Percentiles rank a stretch among this genome's conserved stretches.
Conservation (phyloP, 2,329 filamentous ascomycete species). For the Acrocalymma vagum region DNA sequence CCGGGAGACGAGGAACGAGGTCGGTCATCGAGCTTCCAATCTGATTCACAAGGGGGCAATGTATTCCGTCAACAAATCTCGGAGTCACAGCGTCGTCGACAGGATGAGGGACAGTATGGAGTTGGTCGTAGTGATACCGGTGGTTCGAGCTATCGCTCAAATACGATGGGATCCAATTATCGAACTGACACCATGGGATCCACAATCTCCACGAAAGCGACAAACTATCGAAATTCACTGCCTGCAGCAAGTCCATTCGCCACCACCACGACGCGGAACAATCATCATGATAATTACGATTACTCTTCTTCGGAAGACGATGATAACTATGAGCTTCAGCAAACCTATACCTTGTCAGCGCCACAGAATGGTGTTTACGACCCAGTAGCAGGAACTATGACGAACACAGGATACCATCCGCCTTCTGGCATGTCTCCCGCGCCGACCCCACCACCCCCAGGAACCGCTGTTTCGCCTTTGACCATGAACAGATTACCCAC, state of each 20-base stretch:
- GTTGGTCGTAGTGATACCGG: constrained; percentile 42
- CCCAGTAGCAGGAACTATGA: constrained; percentile 40
- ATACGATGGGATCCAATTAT: constrained; percentile 27
- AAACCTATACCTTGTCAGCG: constrained; percentile 28
- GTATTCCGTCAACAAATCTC: constrained; percentile 50
- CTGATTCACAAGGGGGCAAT: constrained; percentile 36
- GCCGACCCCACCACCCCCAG: constrained; percentile 41
- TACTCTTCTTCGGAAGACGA: constrained; percentile 51
- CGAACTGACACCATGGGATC: constrained; percentile 21
- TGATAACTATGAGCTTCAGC: constrained; percentile 46
- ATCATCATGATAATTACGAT: constrained; percentile 44
- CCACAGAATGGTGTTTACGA: constrained; percentile 37
- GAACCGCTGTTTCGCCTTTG: constrained; percentile 19
- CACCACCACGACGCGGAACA: constrained; percentile 27
- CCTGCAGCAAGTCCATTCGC: constrained; percentile 44
- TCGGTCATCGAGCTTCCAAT: constrained; percentile 39
- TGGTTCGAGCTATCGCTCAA: constrained; percentile 35
- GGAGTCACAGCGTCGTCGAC: constrained; percentile 44
- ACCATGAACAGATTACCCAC: constrained; percentile 23
- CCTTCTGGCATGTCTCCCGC: constrained; percentile 36
- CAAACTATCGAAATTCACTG: constrained; percentile 43
- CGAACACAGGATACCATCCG: constrained; percentile 46
- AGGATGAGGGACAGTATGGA: constrained; percentile 33
- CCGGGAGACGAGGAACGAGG: constrained; percentile 43
- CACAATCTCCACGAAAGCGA: constrained; percentile 38